These are phyloP conservation scores for Haplographium delicatum DNA, from an alignment of 495 filamentous ascomycete genomes.

Conservation along the genomic window DNA sequence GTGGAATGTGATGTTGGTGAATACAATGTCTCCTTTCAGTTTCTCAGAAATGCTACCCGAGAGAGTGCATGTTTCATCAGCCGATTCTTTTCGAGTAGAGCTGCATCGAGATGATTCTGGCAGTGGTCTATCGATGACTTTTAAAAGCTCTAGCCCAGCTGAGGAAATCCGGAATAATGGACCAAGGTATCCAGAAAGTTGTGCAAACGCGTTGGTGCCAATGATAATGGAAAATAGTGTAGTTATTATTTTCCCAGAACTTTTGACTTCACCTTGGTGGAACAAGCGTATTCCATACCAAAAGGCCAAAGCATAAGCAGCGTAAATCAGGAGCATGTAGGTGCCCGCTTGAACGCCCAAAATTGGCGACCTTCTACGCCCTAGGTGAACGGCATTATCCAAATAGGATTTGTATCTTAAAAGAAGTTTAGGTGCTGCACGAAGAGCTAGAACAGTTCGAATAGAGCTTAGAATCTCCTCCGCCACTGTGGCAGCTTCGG, in stretches of 20 bases:
- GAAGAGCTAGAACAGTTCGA: conserved; percentile 42
- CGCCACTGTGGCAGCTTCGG: conserved; percentile 47
- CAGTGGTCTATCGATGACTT: conserved; percentile 3
- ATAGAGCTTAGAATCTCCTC: conserved; percentile 43
- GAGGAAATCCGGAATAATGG: conserved; percentile 52
- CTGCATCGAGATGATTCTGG: conserved; percentile 16
- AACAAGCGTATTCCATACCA: conserved; percentile 55
- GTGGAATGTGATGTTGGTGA: neutral
- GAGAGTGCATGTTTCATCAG: neutral
- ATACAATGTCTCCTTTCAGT: neutral
- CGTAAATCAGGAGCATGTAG: conserved; percentile 58
- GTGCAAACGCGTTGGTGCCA: neutral
- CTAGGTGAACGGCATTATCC: conserved; percentile 38
- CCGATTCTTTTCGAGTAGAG: neutral
- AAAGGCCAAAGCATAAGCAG: conserved; percentile 57
- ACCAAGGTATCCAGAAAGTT: conserved; percentile 46
- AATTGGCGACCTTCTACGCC: conserved; percentile 52
- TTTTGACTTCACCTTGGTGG: conserved; percentile 30
- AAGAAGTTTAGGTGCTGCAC: conserved; percentile 40
- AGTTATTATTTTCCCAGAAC: conserved; percentile 29
- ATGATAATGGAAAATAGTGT: conserved; percentile 32
- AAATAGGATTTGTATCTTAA: conserved; percentile 44
- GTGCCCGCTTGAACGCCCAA: conserved; percentile 51
- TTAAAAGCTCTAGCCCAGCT: conserved; percentile 32
- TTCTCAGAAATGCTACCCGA: too few relatives aligned